A percentile compares a stretch with the other conserved stretches of the same genome.
phyloP scores from a whole-genome alignment of 345 rosid genomes.

The Trapa incisa region DNA sequence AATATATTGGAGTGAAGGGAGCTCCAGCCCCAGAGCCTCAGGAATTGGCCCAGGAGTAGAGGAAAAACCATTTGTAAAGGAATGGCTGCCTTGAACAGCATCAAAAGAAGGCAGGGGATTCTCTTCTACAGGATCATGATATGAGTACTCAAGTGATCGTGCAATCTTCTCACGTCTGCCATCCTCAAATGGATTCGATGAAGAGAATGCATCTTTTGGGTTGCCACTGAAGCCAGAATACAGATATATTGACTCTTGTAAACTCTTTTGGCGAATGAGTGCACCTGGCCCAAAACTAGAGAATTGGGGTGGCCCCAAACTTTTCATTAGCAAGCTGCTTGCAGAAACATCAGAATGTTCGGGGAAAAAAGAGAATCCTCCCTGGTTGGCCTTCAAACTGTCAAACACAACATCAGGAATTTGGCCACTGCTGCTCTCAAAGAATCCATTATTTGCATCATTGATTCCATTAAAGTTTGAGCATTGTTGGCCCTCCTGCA shows the following conservation, averaged over 20 bases:
- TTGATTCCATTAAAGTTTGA: constrained; percentile 20
- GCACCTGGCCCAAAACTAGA: constrained; percentile 40
- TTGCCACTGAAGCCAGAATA: constrained; percentile 31
- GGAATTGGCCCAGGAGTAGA: constrained; percentile 67
- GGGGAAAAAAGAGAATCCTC: constrained; percentile 44
- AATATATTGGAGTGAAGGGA: constrained; percentile 99
- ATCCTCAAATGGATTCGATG: constrained; percentile 33
- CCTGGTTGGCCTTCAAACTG: constrained; percentile 40
- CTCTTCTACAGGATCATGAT: constrained; percentile 37
- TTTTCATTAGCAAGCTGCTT: constrained; percentile 51
- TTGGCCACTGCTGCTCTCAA: constrained; percentile 43
- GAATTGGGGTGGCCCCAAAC: constrained; percentile 44
- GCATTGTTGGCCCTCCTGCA: constrained; percentile 46
- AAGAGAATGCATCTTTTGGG: constrained; percentile 36
- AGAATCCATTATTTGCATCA: constrained; percentile 35
- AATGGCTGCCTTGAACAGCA: constrained; percentile 28
- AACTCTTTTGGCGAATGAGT: constrained; percentile 44
- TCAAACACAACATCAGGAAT: constrained; percentile 61
- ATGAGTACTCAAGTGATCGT: constrained; percentile 35
- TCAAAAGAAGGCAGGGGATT: constrained; percentile 32
- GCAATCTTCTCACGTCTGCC: constrained; percentile 28
- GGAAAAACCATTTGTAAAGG: constrained; percentile 73
- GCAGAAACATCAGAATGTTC: constrained; percentile 48
- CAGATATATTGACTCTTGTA: constrained; percentile 40
- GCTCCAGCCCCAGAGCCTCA: constrained; percentile 97